A percentile compares a stretch with the other conserved stretches of the same genome.
Evolutionary conservation across 768 basidiomycete species (phyloP).

Genomic region (Boletellus ananiceps): DNA sequence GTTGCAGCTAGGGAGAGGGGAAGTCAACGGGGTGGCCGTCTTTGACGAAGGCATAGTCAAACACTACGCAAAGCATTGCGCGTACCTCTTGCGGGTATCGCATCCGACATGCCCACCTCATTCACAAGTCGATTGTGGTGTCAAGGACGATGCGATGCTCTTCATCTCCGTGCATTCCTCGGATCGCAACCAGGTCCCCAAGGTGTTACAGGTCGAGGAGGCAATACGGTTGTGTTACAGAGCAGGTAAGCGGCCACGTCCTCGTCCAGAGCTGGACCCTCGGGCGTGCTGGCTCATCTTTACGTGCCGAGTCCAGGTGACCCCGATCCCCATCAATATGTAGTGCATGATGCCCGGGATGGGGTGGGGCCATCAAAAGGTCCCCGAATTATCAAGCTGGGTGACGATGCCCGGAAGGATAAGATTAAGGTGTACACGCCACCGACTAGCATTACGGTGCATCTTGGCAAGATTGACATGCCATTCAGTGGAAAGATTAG

Average conservation of each 20-base stretch:
- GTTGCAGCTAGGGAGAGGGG: slow-evolving; percentile 60
- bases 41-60: slow-evolving; percentile 57
- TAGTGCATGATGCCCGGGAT: slow-evolving; percentile 56
- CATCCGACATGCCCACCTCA: not conserved
- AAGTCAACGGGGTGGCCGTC: slow-evolving; percentile 72
- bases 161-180: slow-evolving; percentile 71
- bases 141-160: slow-evolving; percentile 73
- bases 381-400: slow-evolving; percentile 61
- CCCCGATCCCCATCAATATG: slow-evolving; percentile 70
- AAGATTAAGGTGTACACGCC: slow-evolving; percentile 55
- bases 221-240: slow-evolving; percentile 74
- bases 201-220: slow-evolving; percentile 75
- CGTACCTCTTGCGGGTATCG: slow-evolving; percentile 51
- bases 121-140: not conserved
- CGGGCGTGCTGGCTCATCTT: no score
- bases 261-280: not conserved
- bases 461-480: slow-evolving; percentile 83
- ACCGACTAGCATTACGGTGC: slow-evolving; percentile 62
- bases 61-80: slow-evolving; percentile 70
- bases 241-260: slow-evolving; percentile 44
- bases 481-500: no score
- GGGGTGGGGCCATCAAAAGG: slow-evolving; percentile 39
- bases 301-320: slow-evolving; percentile 45
- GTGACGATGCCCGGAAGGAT: slow-evolving; percentile 41
- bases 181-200: slow-evolving; percentile 60